Percentiles rank a stretch among this genome's conserved stretches.
These are phyloP conservation scores for Musa schizocarpa DNA, from an alignment of 176 grass and related monocot species.

Conservation along the genomic window DNA sequence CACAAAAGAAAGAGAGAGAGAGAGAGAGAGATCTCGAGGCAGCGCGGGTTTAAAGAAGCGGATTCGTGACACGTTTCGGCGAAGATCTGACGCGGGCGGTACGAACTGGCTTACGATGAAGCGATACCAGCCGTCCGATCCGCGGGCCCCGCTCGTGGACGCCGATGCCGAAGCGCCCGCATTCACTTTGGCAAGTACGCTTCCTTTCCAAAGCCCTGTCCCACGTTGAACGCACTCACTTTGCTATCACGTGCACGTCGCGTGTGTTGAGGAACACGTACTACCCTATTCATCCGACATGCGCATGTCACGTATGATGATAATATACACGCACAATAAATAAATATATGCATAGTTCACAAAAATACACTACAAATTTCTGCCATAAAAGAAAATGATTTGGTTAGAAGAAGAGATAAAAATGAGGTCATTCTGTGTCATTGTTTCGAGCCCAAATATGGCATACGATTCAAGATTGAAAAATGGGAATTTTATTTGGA, in stretches of 20 bases:
- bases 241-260: background rate
- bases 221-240: background rate
- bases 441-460: no score
- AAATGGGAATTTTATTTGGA: no score
- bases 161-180: background rate
- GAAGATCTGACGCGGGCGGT: background rate
- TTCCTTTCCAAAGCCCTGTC: background rate
- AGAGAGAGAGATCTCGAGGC: slow-evolving; percentile 4
- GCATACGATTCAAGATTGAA: no score
- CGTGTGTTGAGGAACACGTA: no score
- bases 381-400: no score
- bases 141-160: background rate
- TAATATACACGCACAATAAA: no score
- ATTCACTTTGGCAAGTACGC: background rate
- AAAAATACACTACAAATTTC: no score
- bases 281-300: no score
- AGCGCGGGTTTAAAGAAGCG: background rate
- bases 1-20: background rate
- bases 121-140: slow-evolving; percentile 3
- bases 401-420: no score
- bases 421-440: no score
- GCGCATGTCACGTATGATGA: no score
- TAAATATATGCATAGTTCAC: no score
- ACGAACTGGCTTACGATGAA: background rate
- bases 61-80: background rate